phyloP scores from a whole-genome alignment of 2,329 filamentous ascomycete genomes.

The Verticillium albo-atrum region DNA sequence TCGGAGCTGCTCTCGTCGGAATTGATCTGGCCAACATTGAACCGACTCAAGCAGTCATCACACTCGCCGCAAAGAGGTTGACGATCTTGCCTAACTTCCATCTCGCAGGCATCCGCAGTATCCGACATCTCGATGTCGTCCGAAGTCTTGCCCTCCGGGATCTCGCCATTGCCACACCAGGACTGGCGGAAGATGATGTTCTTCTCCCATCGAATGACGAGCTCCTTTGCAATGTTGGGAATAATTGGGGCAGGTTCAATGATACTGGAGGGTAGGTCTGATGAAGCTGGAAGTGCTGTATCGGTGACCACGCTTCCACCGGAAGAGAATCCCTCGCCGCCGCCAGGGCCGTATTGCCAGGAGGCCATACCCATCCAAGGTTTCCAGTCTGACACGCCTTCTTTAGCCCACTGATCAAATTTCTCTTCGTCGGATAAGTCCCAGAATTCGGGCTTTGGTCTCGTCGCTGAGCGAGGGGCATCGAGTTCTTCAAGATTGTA shows the following conservation, averaged over 20 bases:
- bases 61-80: not conserved
- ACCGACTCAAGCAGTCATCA: not conserved
- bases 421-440: not conserved
- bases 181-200: not conserved
- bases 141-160: not conserved
- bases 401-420: not conserved
- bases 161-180: not conserved
- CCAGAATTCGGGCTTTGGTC: not conserved
- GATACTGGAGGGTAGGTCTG: not conserved
- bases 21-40: not conserved
- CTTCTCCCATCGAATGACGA: not conserved
- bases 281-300: not conserved
- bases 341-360: conserved; percentile 9
- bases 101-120: not conserved
- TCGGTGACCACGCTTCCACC: not conserved
- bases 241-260: not conserved
- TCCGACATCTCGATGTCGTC: not conserved
- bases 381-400: not conserved
- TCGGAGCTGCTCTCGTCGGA: not conserved
- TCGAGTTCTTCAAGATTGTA: not conserved
- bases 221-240: not conserved
- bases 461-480: not conserved
- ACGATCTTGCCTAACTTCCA: not conserved
- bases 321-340: not conserved
- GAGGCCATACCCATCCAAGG: conserved; percentile 2